Evolutionary conservation across 2,329 filamentous ascomycete genomes (phyloP).

Genomic region (Penicillium aurantiogriseum): DNA sequence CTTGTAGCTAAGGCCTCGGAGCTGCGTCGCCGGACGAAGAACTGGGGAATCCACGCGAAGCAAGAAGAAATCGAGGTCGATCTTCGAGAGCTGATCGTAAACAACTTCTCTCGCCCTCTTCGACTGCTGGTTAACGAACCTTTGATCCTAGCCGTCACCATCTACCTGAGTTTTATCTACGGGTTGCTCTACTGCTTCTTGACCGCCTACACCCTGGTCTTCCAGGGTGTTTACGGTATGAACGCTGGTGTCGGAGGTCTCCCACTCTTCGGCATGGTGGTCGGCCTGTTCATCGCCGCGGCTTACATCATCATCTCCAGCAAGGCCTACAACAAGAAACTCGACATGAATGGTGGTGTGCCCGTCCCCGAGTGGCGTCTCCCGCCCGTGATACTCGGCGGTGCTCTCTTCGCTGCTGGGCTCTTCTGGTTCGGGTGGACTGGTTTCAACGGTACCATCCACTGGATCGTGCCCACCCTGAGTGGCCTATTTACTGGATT

Average conservation of each 20-base stretch:
- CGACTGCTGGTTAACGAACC: constrained; percentile 47
- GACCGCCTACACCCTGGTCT: constrained; percentile 39
- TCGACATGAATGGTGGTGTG: constrained; percentile 59
- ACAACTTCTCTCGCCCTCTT: constrained; percentile 53
- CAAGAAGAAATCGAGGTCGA: constrained; percentile 55
- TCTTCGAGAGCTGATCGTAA: constrained; percentile 48
- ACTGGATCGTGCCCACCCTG: constrained; percentile 43
- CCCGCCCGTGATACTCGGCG: constrained; percentile 54
- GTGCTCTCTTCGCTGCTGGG: constrained; percentile 55
- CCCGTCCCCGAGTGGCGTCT: constrained; percentile 59
- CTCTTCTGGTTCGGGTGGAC: constrained; percentile 80
- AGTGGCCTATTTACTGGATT: constrained; percentile 57
- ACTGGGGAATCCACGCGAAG: constrained; percentile 59
- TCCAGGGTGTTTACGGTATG: constrained; percentile 63
- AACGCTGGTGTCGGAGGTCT: constrained; percentile 68
- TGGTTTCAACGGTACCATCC: constrained; percentile 49
- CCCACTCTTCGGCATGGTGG: constrained; percentile 80
- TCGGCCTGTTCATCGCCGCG: constrained; percentile 69
- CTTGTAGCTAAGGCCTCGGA: constrained; percentile 53
- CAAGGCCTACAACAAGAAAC: constrained; percentile 36
- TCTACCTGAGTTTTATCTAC: constrained; percentile 43
- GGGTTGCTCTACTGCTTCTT: constrained; percentile 38
- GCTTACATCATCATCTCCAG: constrained; percentile 55
- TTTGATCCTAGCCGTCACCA: constrained; percentile 42
- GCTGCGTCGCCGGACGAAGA: constrained; percentile 53